Base-by-base conservation (phyloP, 805 yeast genomes). In the Phaffomyces thermotolerans region DNA sequence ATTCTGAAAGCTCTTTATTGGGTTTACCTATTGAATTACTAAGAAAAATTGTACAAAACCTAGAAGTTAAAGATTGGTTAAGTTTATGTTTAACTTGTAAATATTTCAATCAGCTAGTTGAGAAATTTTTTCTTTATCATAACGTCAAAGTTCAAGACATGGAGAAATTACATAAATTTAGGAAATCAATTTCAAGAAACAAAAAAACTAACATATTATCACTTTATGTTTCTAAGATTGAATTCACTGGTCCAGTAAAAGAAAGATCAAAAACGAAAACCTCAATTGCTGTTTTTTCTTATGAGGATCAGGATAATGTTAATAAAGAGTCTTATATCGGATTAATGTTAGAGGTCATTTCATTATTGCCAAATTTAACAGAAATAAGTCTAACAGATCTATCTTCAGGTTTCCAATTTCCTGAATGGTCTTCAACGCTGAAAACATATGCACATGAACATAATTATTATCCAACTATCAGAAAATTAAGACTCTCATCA, bases 371-470 rank as follows among this genome's bases (percentile, higher is more conserved):
- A 35, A 77, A 76, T 35, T 47, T 78, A 8, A 56, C 64, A 29
- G 62, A 62, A 22, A 51, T 79, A 7, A 52, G 57, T 14, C 48
- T 79, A 10, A 59, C 62, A 18, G 71, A 76, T 37, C 67, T 79
- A 1, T 68, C 78, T 5, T 78, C 79, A 6, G 69, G 69, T 20
- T 78, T 79, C 52, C 61, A 54, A 34, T 72, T 73, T 45, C 62
- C 64, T 17, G 54, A 53, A 36, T 55, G 60, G 56, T 36, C 56
- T 34, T 63, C 54, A 30, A 52, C 58, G 0, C 40, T 52, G 34
- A 56, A 54, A 30, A 51, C 56, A 7, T 54, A 50, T 36, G 59
- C 60, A 1, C 52, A 49, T 43, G 56, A 54, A 44, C 56, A 53
- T 40, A 50, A 51, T 41, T 50, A 50, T 36, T 54, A 52, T 35